Evolutionary conservation across 371 early-diverging fungal species (phyloP), one percentile per base, ranked within the genome.

Genomic region (Thermomucor indicae-seudaticae): DNA sequence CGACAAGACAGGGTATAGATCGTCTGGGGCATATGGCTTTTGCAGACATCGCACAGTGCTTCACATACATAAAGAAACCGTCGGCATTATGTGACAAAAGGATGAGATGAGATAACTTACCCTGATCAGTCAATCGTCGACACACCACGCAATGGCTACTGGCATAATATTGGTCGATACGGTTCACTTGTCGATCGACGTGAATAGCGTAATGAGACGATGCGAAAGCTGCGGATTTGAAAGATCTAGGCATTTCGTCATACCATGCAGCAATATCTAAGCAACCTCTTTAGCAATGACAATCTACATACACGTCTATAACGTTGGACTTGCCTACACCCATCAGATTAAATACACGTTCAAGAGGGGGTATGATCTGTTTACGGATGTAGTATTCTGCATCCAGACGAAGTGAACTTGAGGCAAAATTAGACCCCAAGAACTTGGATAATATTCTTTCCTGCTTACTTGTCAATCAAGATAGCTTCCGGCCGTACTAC

Each of bases 351-450:
- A 94, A 87, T 16, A 93, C 64, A n/a, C 96, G 62, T 25, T 79
- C 62, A 7, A 95, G 62, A 0, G 89, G 81, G 0, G 92, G 91
- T n/a, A 90, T 84, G 27, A 92, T 81, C 67, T 90, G 89, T 58
- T 87, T 89, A 3, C 76, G 72, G 43, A 95, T 87, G 53, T 95
- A 93, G 58, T 92, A 94, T 30, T 75, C 77, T 8, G 81, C 83
- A 62, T 95, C 80, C 6, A 90, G 52, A 8, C 80, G 70, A 16
- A 90, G 60, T 1, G 73, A 58, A 30, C 81, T 81, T 29, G 19
- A n/a, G 49, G 4, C 19, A 4, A n/a, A n/a, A n/a, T n/a, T n/a
- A n/a, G n/a, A n/a, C n/a, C n/a, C n/a, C n/a, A n/a, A n/a, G n/a
- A n/a, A n/a, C n/a, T n/a, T n/a, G n/a, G n/a, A n/a, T 2, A 45